These are phyloP conservation scores for Casuarina cunninghamiana DNA, from an alignment of 306 rosid species.

Conservation along the genomic window DNA sequence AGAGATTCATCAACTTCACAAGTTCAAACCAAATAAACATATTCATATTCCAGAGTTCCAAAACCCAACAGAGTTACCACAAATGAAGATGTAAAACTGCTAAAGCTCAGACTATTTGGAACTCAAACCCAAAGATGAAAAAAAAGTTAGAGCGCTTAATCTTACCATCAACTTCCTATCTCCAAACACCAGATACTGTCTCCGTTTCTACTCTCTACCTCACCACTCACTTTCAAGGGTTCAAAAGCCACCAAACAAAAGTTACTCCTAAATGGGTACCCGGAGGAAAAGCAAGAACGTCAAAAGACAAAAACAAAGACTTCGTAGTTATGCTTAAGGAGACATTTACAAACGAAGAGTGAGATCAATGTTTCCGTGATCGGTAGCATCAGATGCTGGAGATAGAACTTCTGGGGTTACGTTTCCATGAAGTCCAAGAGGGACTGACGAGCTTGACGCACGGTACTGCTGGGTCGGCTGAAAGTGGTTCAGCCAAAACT, in stretches of 20 bases:
- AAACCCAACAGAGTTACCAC: not conserved
- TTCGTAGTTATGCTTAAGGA: not conserved
- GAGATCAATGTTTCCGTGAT: constrained; percentile 51
- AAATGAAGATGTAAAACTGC: not conserved
- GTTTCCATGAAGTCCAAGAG: constrained; percentile 7
- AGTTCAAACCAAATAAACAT: constrained; percentile 6
- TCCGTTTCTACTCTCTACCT: not conserved
- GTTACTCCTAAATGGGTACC: not conserved
- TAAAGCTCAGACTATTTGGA: not conserved
- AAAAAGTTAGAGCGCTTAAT: not conserved
- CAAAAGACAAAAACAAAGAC: not conserved
- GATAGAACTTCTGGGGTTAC: constrained; percentile 28
- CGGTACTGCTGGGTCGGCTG: constrained; percentile 10
- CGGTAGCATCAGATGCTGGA: constrained; percentile 20
- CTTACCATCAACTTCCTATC: not conserved
- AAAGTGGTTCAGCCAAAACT: constrained; percentile 30
- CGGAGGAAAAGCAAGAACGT: not conserved
- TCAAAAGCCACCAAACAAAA: not conserved
- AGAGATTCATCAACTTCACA: constrained; percentile 2
- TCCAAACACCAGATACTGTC: not conserved
- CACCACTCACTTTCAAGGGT: not conserved
- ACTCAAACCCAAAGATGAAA: not conserved
- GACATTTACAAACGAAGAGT: constrained; percentile 49
- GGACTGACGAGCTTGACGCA: not conserved
- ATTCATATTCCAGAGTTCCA: constrained; percentile 7